Conservation (phyloP, 495 filamentous ascomycete genomes). For the Aspergillus saccharolyticus region DNA sequence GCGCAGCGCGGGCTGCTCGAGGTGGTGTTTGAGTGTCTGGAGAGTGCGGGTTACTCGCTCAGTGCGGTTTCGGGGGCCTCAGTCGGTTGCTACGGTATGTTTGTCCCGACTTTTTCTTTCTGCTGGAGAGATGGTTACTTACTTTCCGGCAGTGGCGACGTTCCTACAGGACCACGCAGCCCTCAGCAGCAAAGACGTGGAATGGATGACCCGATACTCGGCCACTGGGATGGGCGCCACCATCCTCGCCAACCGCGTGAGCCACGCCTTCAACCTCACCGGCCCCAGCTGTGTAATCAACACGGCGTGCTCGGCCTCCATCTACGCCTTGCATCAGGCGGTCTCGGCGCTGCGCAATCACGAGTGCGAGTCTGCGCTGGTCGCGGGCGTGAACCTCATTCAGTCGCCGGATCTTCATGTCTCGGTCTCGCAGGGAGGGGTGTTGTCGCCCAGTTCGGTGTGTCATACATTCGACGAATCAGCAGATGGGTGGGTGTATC, state of each 20-base stretch:
- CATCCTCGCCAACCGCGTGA: not conserved
- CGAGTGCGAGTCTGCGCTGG: not conserved
- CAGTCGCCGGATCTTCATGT: not conserved
- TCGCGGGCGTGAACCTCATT: not conserved
- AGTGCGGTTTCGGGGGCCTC: not conserved
- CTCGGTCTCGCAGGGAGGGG: not conserved
- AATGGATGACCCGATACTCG: not conserved
- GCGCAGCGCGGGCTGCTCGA: slow-evolving; percentile 1
- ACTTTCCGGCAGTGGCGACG: not conserved
- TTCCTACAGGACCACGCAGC: not conserved
- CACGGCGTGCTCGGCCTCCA: not conserved
- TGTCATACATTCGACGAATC: slow-evolving; percentile 1
- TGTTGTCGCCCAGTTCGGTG: not conserved
- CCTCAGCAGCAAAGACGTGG: not conserved
- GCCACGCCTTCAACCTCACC: not conserved
- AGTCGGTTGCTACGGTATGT: too few species aligned
- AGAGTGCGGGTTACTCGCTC: not conserved
- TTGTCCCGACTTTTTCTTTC: too few species aligned
- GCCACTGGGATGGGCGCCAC: not conserved
- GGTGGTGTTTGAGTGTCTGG: not conserved
- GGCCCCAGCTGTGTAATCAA: not conserved
- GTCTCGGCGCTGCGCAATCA: not conserved
- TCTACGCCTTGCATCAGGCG: not conserved
- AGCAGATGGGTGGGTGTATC: not conserved
- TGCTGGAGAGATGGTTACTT: too few species aligned